Evolutionary conservation across 768 basidiomycete genomes (phyloP).

Genomic region (Chalciporus piperatus): DNA sequence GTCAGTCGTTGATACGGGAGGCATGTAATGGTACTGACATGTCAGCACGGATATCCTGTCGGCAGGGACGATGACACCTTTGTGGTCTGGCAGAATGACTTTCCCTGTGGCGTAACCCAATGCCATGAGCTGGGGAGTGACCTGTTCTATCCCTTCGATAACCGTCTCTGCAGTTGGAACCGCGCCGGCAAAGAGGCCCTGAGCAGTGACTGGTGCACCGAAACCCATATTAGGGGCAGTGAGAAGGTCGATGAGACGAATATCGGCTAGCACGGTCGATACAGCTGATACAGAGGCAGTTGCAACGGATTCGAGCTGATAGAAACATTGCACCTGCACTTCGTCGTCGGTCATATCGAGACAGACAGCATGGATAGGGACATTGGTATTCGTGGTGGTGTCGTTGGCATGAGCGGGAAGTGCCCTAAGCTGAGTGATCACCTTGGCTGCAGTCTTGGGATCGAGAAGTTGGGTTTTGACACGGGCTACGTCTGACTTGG

Average conservation of each 20-base stretch:
- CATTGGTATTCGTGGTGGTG: constrained; percentile 15
- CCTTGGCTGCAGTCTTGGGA: constrained; percentile 64
- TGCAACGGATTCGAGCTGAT: constrained; percentile 45
- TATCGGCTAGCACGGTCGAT: constrained; percentile 49
- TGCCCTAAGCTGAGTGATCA: constrained; percentile 66
- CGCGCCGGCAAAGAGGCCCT: constrained; percentile 69
- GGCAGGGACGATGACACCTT: constrained; percentile 65
- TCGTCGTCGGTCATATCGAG: constrained; percentile 63
- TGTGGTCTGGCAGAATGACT: constrained; percentile 63
- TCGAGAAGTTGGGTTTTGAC: constrained; percentile 66
- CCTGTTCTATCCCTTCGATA: constrained; percentile 60
- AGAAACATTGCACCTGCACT: constrained; percentile 57
- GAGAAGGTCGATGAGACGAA: constrained; percentile 62
- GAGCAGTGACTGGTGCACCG: constrained; percentile 66
- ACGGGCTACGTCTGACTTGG: constrained; percentile 55
- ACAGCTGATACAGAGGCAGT: constrained; percentile 51
- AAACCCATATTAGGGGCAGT: constrained; percentile 63
- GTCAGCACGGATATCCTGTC: constrained; percentile 79
- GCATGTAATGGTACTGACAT: constrained; percentile 47
- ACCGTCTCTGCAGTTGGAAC: constrained; percentile 75
- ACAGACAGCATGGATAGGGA: constrained; percentile 78
- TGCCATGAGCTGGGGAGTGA: constrained; percentile 77
- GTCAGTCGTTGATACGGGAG: constrained; percentile 5
- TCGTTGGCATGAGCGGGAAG: constrained; percentile 41
- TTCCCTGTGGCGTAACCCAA: constrained; percentile 74